Conservation (phyloP, 176 grass and related monocot genomes). For the Microstegium vimineum region DNA sequence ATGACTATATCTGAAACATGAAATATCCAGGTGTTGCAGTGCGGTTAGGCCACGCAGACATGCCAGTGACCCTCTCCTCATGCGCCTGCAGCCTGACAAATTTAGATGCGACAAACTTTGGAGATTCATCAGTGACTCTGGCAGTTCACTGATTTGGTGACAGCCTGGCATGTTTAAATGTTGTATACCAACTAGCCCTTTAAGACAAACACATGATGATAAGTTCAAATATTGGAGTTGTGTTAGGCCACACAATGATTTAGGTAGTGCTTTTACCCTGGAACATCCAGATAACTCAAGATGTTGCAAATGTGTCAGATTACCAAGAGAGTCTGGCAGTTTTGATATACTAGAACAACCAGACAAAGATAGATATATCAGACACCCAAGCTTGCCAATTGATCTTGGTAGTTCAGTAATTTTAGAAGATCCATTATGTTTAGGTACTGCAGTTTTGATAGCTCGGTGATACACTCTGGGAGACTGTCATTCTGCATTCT, state of each 20-base stretch:
- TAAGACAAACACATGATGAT: background rate
- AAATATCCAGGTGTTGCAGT: too few relatives aligned
- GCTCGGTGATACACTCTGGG: background rate
- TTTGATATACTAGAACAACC: background rate
- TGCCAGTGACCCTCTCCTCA: background rate
- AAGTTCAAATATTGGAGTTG: background rate
- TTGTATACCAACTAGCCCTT: background rate
- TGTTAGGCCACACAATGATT: background rate
- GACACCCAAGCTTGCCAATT: background rate
- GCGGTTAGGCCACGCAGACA: too few relatives aligned
- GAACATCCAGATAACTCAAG: too few relatives aligned
- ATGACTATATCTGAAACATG: too few relatives aligned
- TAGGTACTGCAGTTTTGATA: background rate
- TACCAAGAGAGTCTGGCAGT: background rate
- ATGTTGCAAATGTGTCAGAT: too few relatives aligned
- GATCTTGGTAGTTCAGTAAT: background rate
- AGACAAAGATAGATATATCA: background rate
- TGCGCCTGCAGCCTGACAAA: background rate
- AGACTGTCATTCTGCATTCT: background rate
- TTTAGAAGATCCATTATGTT: background rate
- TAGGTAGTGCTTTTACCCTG: too few relatives aligned
- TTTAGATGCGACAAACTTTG: background rate
- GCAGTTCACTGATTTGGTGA: background rate
- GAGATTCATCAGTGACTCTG: background rate
- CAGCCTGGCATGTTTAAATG: background rate